Conservation (phyloP, 768 basidiomycete species). For the Rhodotorula babjevae region DNA sequence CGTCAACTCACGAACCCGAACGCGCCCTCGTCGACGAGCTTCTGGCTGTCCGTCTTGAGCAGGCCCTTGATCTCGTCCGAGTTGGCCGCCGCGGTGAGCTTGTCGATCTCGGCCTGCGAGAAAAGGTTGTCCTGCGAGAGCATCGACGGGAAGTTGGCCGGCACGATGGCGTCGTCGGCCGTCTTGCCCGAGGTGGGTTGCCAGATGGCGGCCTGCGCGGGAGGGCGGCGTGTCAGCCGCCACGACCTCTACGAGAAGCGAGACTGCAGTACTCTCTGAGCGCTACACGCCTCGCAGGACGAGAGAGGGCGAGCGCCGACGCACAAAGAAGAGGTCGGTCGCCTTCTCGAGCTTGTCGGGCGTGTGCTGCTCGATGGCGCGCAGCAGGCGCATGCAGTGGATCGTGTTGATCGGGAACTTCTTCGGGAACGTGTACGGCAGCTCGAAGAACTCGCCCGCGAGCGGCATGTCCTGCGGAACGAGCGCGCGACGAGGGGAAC, state of each 20-base stretch:
- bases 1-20: conserved; percentile 25
- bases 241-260: too few species aligned
- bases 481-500: neutral
- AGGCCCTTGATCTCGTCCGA: conserved; percentile 16
- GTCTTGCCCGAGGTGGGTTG: neutral
- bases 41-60: conserved; percentile 22
- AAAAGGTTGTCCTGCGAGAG: neutral
- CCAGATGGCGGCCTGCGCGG: conserved; percentile 13
- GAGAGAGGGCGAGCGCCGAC: neutral
- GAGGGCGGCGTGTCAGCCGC: neutral
- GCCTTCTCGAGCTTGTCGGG: conserved; percentile 13
- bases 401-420: conserved; percentile 33
- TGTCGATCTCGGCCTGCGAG: neutral
- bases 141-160: neutral
- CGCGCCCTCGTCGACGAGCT: conserved; percentile 14
- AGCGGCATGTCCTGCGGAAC: conserved; percentile 22
- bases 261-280: too few species aligned
- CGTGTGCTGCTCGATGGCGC: conserved; percentile 15
- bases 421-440: conserved; percentile 21
- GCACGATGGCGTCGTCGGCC: conserved; percentile 9
- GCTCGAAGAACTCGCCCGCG: neutral
- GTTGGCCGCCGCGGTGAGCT: neutral
- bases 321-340: conserved; percentile 25
- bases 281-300: neutral
- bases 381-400: conserved; percentile 19